A percentile compares a stretch with the other conserved stretches of the same genome.
These are phyloP conservation scores for Eucalyptus paniculata DNA, from an alignment of 345 rosid genomes.

Conservation along the genomic window DNA sequence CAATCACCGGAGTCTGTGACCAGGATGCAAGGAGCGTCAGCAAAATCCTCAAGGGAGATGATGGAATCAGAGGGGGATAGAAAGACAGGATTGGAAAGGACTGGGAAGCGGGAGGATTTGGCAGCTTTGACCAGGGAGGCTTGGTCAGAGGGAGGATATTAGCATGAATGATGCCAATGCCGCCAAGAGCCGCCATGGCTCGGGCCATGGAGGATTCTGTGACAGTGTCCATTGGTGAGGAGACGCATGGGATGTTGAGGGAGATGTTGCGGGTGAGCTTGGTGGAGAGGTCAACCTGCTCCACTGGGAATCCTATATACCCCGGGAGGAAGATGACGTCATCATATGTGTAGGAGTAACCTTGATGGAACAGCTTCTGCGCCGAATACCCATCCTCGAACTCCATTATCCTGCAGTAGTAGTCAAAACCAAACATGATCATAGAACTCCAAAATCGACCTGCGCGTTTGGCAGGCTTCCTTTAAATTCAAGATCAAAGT, in stretches of 20 bases:
- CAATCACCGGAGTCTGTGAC: constrained; percentile 20
- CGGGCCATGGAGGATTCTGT: constrained; percentile 87
- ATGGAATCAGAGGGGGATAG: background rate
- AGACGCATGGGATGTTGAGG: constrained; percentile 72
- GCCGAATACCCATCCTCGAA: constrained; percentile 63
- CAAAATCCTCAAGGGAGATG: background rate
- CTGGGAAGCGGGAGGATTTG: constrained; percentile 62
- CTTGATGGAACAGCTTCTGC: constrained; percentile 52
- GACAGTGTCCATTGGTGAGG: constrained; percentile 98
- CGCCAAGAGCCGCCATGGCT: constrained; percentile 82
- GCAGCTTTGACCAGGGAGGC: constrained; percentile 49
- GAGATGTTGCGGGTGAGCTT: constrained; percentile 53
- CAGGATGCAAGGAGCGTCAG: background rate
- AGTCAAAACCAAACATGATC: background rate
- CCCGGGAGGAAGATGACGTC: constrained; percentile 90
- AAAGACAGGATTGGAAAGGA: constrained; percentile 30
- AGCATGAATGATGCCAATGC: constrained; percentile 73
- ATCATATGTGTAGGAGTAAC: constrained; percentile 84
- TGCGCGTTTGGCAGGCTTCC: background rate
- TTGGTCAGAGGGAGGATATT: constrained; percentile 47
- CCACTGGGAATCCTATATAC: constrained; percentile 82
- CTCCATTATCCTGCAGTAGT: background rate
- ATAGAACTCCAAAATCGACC: background rate
- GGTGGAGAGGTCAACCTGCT: constrained; percentile 65
- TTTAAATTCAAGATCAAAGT: background rate